phyloP scores from a whole-genome alignment of 768 basidiomycete genomes.

The Suillus clintonianus region DNA sequence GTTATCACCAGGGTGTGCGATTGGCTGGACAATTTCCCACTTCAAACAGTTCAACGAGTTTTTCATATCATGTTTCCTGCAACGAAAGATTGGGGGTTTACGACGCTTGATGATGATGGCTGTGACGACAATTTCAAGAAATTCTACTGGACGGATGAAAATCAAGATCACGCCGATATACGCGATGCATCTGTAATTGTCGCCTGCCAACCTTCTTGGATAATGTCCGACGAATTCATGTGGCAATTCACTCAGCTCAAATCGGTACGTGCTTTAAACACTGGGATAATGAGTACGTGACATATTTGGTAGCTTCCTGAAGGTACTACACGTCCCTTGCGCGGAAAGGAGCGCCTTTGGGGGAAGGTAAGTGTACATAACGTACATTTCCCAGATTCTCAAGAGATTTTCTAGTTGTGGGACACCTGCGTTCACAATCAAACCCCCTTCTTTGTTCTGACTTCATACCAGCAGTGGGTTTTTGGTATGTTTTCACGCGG shows the following conservation, averaged over 20 bases:
- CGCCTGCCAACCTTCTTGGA: slow-evolving; percentile 64
- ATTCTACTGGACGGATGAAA: slow-evolving; percentile 43
- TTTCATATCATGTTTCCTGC: slow-evolving; percentile 48
- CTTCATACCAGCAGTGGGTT: slow-evolving; percentile 61
- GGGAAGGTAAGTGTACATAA: slow-evolving; percentile 47
- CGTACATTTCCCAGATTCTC: not conserved
- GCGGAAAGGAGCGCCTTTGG: slow-evolving; percentile 58
- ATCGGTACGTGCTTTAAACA: slow-evolving; percentile 17
- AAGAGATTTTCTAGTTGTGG: slow-evolving; percentile 39
- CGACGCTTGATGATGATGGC: slow-evolving; percentile 32
- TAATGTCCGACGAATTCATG: slow-evolving; percentile 55
- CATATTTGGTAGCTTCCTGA: slow-evolving; percentile 25
- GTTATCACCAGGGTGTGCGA: slow-evolving; percentile 23
- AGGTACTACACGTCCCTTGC: slow-evolving; percentile 39
- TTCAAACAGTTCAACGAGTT: slow-evolving; percentile 36
- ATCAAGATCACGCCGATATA: slow-evolving; percentile 24
- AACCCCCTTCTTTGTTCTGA: slow-evolving; percentile 58
- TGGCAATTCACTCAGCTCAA: slow-evolving; percentile 49
- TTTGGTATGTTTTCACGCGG: slow-evolving; percentile 64
- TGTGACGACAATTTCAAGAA: slow-evolving; percentile 46
- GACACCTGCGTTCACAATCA: slow-evolving; percentile 52
- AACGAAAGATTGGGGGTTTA: slow-evolving; percentile 45
- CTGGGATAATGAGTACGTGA: not conserved
- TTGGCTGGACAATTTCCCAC: slow-evolving; percentile 35
- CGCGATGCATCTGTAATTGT: slow-evolving; percentile 44